These are phyloP conservation scores for Aspergillus phoenicis DNA, from an alignment of 2,329 filamentous ascomycete genomes.

Conservation along the genomic window DNA sequence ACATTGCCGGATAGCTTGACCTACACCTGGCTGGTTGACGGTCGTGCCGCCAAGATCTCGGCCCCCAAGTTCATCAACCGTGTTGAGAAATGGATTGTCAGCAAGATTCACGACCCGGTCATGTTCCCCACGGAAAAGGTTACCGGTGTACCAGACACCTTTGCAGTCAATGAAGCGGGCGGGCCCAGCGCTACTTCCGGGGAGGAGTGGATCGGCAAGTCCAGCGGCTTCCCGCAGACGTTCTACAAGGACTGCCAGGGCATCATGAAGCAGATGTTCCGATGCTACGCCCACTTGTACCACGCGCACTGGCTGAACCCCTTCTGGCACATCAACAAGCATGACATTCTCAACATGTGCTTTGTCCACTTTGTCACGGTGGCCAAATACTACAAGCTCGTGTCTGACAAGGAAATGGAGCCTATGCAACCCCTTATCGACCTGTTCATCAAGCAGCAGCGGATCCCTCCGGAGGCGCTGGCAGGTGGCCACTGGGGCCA, in stretches of 20 bases:
- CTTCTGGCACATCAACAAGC: conserved; percentile 75
- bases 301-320: conserved; percentile 90
- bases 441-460: conserved; percentile 85
- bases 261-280: conserved; percentile 98
- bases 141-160: conserved; percentile 59
- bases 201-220: conserved; percentile 83
- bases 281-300: conserved; percentile 96
- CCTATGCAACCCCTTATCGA: conserved; percentile 95
- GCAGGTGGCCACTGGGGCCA: conserved; percentile 47
- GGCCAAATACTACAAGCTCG: conserved; percentile 77
- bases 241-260: conserved; percentile 89
- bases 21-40: conserved; percentile 93
- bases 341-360: conserved; percentile 78
- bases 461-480: conserved; percentile 71
- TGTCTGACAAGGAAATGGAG: conserved; percentile 87
- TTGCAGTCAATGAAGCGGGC: conserved; percentile 57
- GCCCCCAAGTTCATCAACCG: conserved; percentile 92
- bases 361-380: conserved; percentile 84
- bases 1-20: conserved; percentile 67
- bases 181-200: conserved; percentile 56
- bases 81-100: conserved; percentile 95
- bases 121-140: conserved; percentile 89
- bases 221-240: conserved; percentile 86
- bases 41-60: conserved; percentile 86
- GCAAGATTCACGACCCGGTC: conserved; percentile 86